A percentile compares a stretch with the other conserved stretches of the same genome.
These are phyloP conservation scores for Trypanosoma cruzi DNA, from an alignment of 208 protist species.

Conservation along the genomic window DNA sequence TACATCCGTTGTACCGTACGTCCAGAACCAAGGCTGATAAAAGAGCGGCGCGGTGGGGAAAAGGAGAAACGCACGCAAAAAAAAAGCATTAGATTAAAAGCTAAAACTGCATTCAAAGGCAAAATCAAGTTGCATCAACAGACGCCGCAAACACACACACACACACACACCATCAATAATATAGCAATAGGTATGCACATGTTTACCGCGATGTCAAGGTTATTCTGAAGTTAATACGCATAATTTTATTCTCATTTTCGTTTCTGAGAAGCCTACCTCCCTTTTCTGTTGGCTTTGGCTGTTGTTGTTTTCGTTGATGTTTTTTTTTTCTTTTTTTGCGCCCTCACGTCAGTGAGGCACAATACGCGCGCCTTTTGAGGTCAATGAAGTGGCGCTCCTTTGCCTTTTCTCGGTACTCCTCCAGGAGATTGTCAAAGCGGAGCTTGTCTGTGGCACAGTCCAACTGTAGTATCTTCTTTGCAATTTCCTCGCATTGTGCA, in stretches of 20 bases:
- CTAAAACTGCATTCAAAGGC: background rate
- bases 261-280: no score
- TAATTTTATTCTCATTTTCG: background rate
- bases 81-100: no score
- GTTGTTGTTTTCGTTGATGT: background rate
- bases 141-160: background rate
- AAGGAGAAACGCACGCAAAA: slow-evolving; percentile 6
- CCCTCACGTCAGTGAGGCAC: slow-evolving; percentile 21
- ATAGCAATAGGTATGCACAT: background rate
- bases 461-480: slow-evolving; percentile 27
- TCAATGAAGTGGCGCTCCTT: slow-evolving; percentile 74
- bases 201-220: background rate
- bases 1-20: no score
- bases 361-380: slow-evolving; percentile 52
- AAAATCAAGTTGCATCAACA: background rate
- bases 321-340: background rate
- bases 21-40: background rate
- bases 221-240: background rate
- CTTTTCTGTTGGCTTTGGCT: no score
- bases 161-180: background rate
- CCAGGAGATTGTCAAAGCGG: slow-evolving; percentile 54
- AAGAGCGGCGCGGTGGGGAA: background rate
- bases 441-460: slow-evolving; percentile 44
- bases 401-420: slow-evolving; percentile 53
- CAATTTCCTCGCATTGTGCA: slow-evolving; percentile 26